These are phyloP conservation scores for Oryza australiensis DNA, from an alignment of 176 grass and related monocot genomes.

Conservation along the genomic window DNA sequence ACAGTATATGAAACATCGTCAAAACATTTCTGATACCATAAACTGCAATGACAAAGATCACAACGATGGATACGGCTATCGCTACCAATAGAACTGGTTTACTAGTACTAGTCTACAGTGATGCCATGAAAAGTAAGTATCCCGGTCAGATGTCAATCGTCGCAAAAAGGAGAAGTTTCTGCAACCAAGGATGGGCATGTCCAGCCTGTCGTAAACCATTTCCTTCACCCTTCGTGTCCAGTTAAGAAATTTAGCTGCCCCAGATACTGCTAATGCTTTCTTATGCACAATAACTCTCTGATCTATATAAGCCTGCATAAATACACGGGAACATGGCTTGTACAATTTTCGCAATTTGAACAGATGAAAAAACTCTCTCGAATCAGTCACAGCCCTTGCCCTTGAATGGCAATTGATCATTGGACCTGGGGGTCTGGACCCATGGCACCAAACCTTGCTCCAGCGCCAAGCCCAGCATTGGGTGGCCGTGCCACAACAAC, in stretches of 20 bases:
- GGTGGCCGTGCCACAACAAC: slow-evolving; percentile 52
- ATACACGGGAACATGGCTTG: slow-evolving; percentile 45
- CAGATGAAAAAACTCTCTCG: slow-evolving; percentile 13
- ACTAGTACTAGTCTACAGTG: neutral
- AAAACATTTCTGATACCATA: slow-evolving; percentile 11
- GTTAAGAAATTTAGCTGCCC: slow-evolving; percentile 18
- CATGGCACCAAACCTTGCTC: slow-evolving; percentile 51
- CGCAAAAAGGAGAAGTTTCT: neutral
- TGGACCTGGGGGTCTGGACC: slow-evolving; percentile 38
- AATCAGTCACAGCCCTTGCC: neutral
- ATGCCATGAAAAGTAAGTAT: neutral
- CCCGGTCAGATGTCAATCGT: slow-evolving; percentile 34
- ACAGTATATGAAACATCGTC: neutral
- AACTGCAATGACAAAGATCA: neutral
- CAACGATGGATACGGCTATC: neutral
- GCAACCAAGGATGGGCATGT: neutral
- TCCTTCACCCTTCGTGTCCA: neutral
- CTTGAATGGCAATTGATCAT: slow-evolving; percentile 13
- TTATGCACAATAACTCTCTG: slow-evolving; percentile 62
- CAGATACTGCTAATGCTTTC: slow-evolving; percentile 30
- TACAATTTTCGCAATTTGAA: slow-evolving; percentile 31
- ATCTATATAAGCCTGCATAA: slow-evolving; percentile 41
- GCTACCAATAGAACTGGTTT: neutral
- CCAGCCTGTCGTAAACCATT: slow-evolving; percentile 11
- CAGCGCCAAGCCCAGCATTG: slow-evolving; percentile 43